Evolutionary conservation across 441 rosid species (phyloP), one percentile per base, ranked within the genome.

Genomic region (Syzygium syzygioides): DNA sequence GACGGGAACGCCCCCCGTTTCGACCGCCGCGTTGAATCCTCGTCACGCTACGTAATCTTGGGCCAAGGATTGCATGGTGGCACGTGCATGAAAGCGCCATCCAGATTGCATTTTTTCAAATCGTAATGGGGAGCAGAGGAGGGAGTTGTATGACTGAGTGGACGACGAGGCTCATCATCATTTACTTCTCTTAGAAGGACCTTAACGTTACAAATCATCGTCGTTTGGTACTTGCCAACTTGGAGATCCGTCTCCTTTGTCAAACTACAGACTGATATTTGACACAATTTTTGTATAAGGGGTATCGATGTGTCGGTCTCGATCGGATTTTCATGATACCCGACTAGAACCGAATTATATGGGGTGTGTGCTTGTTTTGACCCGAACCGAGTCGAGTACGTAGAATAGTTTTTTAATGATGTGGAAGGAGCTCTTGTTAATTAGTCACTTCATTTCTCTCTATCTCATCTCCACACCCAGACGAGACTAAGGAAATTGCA

Each of bases 311-410:
- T n/a, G n/a, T 62, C 2, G 9, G n/a, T 60, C n/a, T 2, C 7
- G 1, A 14, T 60, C 2, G 2, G 0, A 0, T 28, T 60, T 28
- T 3, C 15, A 17, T n/a, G 34, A 28, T 62, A 14, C 2, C 19
- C 18, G 6, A 53, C 55, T 4, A 2, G 18, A 53, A 14, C 17
- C 55, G 6, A 53, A 53, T 50, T 12, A 50, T 11, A 50, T n/a
- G 10, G 4, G 68, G 28, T 62, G 2, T 4, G 30, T 3, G 19
- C 10, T 7, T 14, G 1, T 14, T 62, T 62, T 62, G 34, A 62
- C 2, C 8, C 10, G 19, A 62, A n/a, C 14, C 1, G 4, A 62
- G 6, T 62, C n/a, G 3, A 4, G 3, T 9, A 30, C 1, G 2
- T 17, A 20, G 1, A 64, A 64, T 64, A 30, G 5, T 17, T 64